Percentiles rank a stretch among this genome's conserved stretches.
Conservation (phyloP, 805 yeast genomes). For the Pichia californica region DNA sequence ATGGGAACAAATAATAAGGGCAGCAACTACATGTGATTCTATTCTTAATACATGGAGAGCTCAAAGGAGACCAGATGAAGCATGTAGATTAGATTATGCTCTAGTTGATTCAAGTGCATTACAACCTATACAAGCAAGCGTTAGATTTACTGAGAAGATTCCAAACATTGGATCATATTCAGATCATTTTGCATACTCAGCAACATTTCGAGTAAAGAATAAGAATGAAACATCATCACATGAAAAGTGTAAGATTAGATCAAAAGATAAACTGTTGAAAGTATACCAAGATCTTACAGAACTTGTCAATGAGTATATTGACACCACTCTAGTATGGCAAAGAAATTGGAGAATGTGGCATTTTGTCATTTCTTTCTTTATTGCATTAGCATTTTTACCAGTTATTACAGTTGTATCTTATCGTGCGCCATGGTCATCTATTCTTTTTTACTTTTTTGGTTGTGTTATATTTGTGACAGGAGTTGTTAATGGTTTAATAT, state of each 20-base stretch:
- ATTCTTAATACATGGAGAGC: conserved; percentile 81
- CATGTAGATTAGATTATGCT: conserved; percentile 88
- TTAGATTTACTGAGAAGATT: conserved; percentile 64
- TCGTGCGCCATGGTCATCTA: conserved; percentile 52
- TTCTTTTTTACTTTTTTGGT: conserved; percentile 56
- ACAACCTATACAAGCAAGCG: conserved; percentile 54
- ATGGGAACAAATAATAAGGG: conserved; percentile 55
- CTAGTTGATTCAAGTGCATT: conserved; percentile 56
- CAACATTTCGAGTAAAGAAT: conserved; percentile 29
- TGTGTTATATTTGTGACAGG: conserved; percentile 60
- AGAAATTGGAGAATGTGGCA: conserved; percentile 59
- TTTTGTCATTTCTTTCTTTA: conserved; percentile 48
- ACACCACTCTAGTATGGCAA: conserved; percentile 52
- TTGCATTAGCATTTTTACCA: conserved; percentile 48
- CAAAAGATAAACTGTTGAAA: conserved; percentile 16
- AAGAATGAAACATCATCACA: neutral
- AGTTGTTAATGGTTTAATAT: conserved; percentile 67
- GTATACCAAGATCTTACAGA: conserved; percentile 46
- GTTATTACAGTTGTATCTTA: conserved; percentile 54
- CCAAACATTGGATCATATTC: conserved; percentile 72
- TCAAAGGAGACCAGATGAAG: conserved; percentile 49
- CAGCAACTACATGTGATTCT: conserved; percentile 90
- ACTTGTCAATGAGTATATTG: conserved; percentile 39
- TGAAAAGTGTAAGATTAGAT: neutral
- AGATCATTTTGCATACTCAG: conserved; percentile 84